These are phyloP conservation scores for Aspergillus tamarii DNA, from an alignment of 2,329 filamentous ascomycete species.

Conservation along the genomic window DNA sequence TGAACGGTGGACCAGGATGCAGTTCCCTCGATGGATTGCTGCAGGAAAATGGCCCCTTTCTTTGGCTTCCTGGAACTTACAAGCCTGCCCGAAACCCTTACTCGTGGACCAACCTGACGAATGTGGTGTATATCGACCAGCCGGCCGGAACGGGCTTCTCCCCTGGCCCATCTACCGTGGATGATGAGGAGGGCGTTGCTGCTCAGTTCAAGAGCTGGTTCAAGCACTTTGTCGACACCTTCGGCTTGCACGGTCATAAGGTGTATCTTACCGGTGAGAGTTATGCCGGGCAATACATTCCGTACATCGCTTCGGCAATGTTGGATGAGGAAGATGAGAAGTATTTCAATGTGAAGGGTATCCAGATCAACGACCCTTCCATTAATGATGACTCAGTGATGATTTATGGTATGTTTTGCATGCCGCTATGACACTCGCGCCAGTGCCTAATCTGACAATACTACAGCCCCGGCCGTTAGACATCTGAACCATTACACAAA, in stretches of 20 bases:
- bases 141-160: conserved; percentile 68
- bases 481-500: conserved; percentile 46
- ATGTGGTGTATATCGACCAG: conserved; percentile 65
- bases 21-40: conserved; percentile 67
- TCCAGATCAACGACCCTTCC: conserved; percentile 73
- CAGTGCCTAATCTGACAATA: not conserved
- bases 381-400: conserved; percentile 59
- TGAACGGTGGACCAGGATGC: conserved; percentile 58
- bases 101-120: conserved; percentile 72
- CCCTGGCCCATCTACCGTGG: conserved; percentile 65
- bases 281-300: conserved; percentile 69
- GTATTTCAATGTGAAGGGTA: conserved; percentile 69
- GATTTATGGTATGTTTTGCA: conserved; percentile 45
- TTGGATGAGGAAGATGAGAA: conserved; percentile 66
- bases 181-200: conserved; percentile 68
- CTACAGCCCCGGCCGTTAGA: conserved; percentile 40
- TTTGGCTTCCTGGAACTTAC: conserved; percentile 70
- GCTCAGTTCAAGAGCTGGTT: conserved; percentile 77
- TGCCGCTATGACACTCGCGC: not conserved
- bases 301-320: conserved; percentile 75
- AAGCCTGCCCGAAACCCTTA: conserved; percentile 68
- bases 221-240: conserved; percentile 73
- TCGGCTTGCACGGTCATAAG: conserved; percentile 67
- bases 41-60: conserved; percentile 74
- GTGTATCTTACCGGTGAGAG: conserved; percentile 75